Percentiles rank a stretch among this genome's conserved stretches.
Evolutionary conservation across 805 yeast genomes (phyloP).

Genomic region (Kuraishia piskuri): DNA sequence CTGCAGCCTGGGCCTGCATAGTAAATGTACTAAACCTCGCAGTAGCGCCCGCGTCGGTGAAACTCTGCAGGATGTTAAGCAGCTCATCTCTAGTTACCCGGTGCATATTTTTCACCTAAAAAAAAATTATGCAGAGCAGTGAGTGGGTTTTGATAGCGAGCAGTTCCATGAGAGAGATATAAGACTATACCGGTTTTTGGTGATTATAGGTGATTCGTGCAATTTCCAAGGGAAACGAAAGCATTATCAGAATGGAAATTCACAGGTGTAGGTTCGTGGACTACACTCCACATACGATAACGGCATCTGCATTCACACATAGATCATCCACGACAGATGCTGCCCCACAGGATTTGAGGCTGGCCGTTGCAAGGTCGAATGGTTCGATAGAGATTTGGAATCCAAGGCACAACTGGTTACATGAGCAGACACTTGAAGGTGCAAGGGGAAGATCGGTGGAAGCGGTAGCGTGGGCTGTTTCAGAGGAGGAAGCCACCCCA

Average conservation of each 20-base stretch:
- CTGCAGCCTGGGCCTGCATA: too few relatives aligned
- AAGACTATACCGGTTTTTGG: too few relatives aligned
- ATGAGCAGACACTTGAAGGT: constrained; percentile 67
- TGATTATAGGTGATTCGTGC: background rate
- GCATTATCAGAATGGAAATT: constrained; percentile 45
- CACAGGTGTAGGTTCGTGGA: constrained; percentile 93
- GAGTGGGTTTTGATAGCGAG: background rate
- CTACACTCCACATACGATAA: constrained; percentile 74
- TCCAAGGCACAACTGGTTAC: constrained; percentile 74
- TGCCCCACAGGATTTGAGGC: constrained; percentile 50
- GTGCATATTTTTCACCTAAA: background rate
- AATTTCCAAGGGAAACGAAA: background rate
- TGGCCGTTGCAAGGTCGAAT: constrained; percentile 88
- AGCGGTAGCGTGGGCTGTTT: constrained; percentile 72
- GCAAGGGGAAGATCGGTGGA: constrained; percentile 81
- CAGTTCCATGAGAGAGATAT: too few relatives aligned
- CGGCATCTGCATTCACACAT: constrained; percentile 74
- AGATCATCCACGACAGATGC: constrained; percentile 31
- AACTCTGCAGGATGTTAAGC: background rate
- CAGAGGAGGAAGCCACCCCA: constrained; percentile 35
- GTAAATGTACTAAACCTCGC: too few relatives aligned
- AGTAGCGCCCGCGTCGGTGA: too few relatives aligned
- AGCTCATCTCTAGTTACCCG: background rate
- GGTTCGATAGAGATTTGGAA: constrained; percentile 97
- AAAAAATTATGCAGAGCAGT: background rate